Base-by-base conservation (phyloP, 495 filamentous ascomycete species). In the Penicillium taxi region DNA sequence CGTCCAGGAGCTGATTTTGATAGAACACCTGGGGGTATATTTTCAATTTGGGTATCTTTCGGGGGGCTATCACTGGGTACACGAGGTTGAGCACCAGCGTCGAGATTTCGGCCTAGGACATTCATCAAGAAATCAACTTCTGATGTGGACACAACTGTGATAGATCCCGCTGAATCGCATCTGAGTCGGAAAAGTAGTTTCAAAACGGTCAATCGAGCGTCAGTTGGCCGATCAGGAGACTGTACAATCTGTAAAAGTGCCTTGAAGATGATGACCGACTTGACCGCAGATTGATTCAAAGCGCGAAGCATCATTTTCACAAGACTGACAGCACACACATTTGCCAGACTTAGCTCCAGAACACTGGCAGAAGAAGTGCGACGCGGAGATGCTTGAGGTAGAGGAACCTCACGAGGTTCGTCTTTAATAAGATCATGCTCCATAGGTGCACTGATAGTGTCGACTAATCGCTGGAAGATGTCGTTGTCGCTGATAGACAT, bases 161-260 rank as follows among this genome's bases (percentile, higher is more conserved):
- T 70, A 22, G 75, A 73, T 30, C 86, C 72, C 11, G 79, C 74
- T 20, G 77, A 82, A 53, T 95, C 84, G 18, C 85, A 84, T 32
- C 90, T 74, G 13, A 96, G 63, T 14, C 90, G 77, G 51, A 91
- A 88, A 5, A 96, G 66, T 28, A 95, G 61, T 48, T 86, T 93
- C 65, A 95, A 75, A 3, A 82, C 81, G 7, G 79, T 81, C 16
- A 96, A 63, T 8, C 86, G 82, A 29, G 86, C 78, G 58, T 86
- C 81, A 6, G 72, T 64, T 25, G 65, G 54, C 11, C 66, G 56
- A 21, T 61, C 56, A 6, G 51, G 34, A 16, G 64, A 64, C 36
- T 64, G 53, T 35, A 61, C 63, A 15, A 70, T 63, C 6, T 49
- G 47, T 18, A 66, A 26, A 22, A 68, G 47, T 5, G 63, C 49